These are phyloP conservation scores for Hypomontagnella monticulosa DNA, from an alignment of 495 filamentous ascomycete species.

Conservation along the genomic window DNA sequence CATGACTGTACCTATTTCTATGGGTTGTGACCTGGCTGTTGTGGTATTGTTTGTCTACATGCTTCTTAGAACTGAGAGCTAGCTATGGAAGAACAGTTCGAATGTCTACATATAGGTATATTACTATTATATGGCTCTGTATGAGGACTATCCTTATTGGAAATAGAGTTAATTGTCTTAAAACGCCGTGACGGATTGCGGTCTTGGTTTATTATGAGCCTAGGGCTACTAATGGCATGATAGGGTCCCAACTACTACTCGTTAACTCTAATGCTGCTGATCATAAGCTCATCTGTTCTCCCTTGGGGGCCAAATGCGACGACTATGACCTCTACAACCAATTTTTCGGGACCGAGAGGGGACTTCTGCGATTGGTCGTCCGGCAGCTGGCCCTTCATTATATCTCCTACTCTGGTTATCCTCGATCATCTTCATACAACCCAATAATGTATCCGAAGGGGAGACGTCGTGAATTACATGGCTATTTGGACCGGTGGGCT, in stretches of 20 bases:
- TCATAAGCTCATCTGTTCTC: slow-evolving; percentile 17
- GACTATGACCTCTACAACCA: not conserved
- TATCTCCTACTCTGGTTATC: not conserved
- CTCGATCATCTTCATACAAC: slow-evolving; percentile 1
- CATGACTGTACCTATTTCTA: too few relatives aligned
- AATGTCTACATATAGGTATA: too few relatives aligned
- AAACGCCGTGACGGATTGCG: not conserved
- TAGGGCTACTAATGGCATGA: not conserved
- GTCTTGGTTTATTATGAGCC: not conserved
- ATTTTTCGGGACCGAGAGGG: slow-evolving; percentile 9
- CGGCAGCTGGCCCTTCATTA: not conserved
- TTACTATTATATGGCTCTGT: slow-evolving; percentile 2
- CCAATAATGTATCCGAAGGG: not conserved
- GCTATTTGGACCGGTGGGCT: not conserved
- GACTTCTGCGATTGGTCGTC: not conserved
- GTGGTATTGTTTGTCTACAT: too few relatives aligned
- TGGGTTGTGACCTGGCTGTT: too few relatives aligned
- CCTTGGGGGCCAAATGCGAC: not conserved
- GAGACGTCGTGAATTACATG: not conserved
- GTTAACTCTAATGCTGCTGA: slow-evolving; percentile 29
- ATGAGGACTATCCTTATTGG: slow-evolving; percentile 3
- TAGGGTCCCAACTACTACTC: not conserved
- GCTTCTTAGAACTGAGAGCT: too few relatives aligned
- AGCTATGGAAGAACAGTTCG: too few relatives aligned
- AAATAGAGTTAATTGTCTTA: not conserved